Evolutionary conservation across 208 protist species (phyloP).

Genomic region (Angomonas deanei): DNA sequence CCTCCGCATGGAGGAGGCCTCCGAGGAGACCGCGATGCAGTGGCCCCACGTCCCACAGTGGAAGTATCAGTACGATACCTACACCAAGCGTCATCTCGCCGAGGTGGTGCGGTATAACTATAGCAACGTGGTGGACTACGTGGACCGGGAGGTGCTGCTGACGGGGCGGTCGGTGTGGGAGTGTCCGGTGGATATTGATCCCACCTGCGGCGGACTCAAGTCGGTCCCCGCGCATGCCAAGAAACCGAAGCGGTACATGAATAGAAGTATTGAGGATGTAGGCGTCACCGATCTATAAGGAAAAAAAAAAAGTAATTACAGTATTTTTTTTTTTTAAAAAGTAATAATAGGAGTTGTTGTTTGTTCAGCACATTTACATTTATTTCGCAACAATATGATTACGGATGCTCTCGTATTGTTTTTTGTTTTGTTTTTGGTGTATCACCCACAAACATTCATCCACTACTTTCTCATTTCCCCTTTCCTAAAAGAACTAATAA

Average conservation of each 20-base stretch:
- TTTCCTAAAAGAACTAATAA: background rate
- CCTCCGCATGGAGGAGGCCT: conserved; percentile 54
- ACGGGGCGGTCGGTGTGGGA: conserved; percentile 88
- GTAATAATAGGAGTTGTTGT: too few relatives aligned
- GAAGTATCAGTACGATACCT: conserved; percentile 83
- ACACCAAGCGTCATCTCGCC: conserved; percentile 57
- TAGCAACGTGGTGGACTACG: conserved; percentile 88
- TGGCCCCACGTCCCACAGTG: conserved; percentile 85
- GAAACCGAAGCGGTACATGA: conserved; percentile 71
- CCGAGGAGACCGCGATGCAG: conserved; percentile 77
- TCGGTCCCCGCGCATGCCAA: conserved; percentile 79
- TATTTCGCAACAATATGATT: too few relatives aligned
- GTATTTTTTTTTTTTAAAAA: background rate
- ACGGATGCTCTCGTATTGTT: background rate
- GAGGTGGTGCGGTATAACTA: conserved; percentile 90
- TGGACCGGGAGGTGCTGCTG: conserved; percentile 87
- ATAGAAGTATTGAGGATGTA: conserved; percentile 40
- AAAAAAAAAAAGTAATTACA: background rate
- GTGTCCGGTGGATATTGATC: conserved; percentile 83
- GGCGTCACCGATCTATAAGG: conserved; percentile 74
- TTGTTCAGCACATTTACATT: too few relatives aligned
- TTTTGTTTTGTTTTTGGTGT: background rate
- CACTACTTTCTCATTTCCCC: background rate
- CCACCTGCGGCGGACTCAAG: conserved; percentile 72
- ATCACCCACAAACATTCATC: background rate